Evolutionary conservation across 2,329 filamentous ascomycete genomes (phyloP), one percentile per base, ranked within the genome.

Genomic region (Coniochaeta hoffmannii): DNA sequence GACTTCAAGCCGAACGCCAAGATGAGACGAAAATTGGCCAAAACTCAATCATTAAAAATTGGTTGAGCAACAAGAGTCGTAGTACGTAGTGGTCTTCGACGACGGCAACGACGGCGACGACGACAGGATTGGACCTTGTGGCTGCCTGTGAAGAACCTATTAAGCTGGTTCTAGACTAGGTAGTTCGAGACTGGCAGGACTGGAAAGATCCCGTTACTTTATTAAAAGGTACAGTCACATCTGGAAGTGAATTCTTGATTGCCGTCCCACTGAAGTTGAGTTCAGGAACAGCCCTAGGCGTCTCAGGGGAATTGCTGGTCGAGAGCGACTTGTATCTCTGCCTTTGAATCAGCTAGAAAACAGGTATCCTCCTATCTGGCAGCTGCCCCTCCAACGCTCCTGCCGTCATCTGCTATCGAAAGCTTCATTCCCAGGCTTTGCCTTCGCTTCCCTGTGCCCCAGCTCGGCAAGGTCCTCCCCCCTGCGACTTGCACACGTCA

Each of bases 371-470:
- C 22, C 15, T 46, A 46, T 28, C 41, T 46, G 11, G 41, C 22
- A 44, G 41, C 3, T 46, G 36, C 41, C 41, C 41, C 41, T 46
- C 41, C 22, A 15, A 4, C 24, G 41, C 41, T 46, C 41, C 41
- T 46, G 22, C 41, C 22, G 41, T 46, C 41, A 46, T 46, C 41
- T 46, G 41, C 41, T 24, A 46, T 46, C 41, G 41, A 46, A 46
- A 46, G 41, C 19, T 46, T 28, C 41, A 46, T 46, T 46, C 22
- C 41, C n/a, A 36, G 35, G 3, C 3, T n/a, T n/a, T 17, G 35
- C 15, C 14, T n/a, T 41, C 17, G 5, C 36, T 28, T 24, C 41
- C 41, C 15, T 46, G 41, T 46, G 22, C 41, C 41, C 26, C 41
- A 46, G 41, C 41, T 28, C 3, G 24, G 41, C 41, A 46, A 22